Percentiles rank a stretch among this genome's conserved stretches.
These are phyloP conservation scores for Colletotrichum sp. DNA, from an alignment of 2,329 filamentous ascomycete species.

Conservation along the genomic window DNA sequence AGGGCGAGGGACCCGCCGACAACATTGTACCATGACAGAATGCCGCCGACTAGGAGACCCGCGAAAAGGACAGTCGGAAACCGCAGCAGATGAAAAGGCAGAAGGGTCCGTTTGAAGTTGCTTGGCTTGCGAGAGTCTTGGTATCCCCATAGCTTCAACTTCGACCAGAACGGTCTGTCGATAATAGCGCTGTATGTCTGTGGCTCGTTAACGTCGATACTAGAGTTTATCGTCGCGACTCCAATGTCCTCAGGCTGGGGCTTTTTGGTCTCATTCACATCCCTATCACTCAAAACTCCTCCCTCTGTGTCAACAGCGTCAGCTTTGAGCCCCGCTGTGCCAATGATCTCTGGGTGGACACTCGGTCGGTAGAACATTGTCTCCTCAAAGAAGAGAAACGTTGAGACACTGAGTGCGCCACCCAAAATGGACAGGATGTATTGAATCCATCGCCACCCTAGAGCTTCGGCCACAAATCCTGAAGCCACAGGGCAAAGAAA, in stretches of 20 bases:
- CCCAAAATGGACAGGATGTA: constrained; percentile 26
- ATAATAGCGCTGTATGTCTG: neutral
- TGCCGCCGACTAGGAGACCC: constrained; percentile 27
- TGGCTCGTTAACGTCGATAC: neutral
- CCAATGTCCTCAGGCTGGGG: neutral
- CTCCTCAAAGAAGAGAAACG: constrained; percentile 29
- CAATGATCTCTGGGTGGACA: neutral
- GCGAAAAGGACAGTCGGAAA: constrained; percentile 27
- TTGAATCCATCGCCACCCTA: constrained; percentile 30
- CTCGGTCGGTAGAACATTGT: constrained; percentile 26
- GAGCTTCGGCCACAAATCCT: constrained; percentile 24
- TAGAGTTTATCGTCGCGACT: neutral
- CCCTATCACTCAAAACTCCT: neutral
- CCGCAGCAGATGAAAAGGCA: neutral
- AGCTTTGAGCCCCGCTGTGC: neutral
- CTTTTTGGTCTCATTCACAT: neutral
- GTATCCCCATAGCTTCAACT: neutral
- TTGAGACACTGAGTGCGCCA: constrained; percentile 6
- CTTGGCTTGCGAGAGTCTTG: neutral
- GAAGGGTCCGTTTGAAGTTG: neutral
- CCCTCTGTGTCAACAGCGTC: neutral
- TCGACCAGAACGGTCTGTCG: neutral
- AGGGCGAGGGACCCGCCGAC: constrained; percentile 25
- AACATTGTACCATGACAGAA: constrained; percentile 27
- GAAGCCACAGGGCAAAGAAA: constrained; percentile 28